Conservation (phyloP, 192 early-diverging fungal species). For the Piromyces sp. region DNA sequence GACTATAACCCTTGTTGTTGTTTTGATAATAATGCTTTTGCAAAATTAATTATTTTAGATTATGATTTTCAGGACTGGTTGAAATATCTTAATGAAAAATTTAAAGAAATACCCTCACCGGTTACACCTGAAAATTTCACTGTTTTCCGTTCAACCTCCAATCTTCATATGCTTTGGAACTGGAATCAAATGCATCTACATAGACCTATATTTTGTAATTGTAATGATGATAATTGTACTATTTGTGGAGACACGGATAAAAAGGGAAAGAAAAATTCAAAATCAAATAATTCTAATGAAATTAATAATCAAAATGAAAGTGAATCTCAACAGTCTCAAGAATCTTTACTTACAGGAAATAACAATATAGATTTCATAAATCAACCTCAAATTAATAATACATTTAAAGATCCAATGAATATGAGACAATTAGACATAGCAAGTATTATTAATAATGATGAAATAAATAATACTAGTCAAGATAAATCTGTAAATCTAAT, state of each 20-base stretch:
- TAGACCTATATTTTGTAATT: background rate
- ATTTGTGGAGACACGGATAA: background rate
- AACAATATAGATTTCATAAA: background rate
- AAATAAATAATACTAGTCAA: background rate
- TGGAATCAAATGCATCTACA: background rate
- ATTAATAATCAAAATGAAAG: background rate
- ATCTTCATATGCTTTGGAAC: background rate
- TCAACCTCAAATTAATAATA: background rate
- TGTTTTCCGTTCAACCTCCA: background rate
- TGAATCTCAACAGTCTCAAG: too few species aligned
- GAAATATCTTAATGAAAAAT: background rate
- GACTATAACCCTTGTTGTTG: background rate
- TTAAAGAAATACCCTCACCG: background rate
- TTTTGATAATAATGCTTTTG: background rate
- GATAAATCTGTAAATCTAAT: background rate
- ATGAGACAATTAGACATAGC: background rate
- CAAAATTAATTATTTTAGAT: background rate
- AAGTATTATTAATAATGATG: background rate
- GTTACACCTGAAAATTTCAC: background rate
- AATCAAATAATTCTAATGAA: background rate
- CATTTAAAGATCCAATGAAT: background rate
- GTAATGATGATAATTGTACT: background rate
- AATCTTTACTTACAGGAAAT: background rate
- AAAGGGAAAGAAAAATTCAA: background rate
- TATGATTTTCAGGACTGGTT: background rate